Base-by-base conservation (phyloP, 2,329 filamentous ascomycete species). In the Diaporthe humulicola region DNA sequence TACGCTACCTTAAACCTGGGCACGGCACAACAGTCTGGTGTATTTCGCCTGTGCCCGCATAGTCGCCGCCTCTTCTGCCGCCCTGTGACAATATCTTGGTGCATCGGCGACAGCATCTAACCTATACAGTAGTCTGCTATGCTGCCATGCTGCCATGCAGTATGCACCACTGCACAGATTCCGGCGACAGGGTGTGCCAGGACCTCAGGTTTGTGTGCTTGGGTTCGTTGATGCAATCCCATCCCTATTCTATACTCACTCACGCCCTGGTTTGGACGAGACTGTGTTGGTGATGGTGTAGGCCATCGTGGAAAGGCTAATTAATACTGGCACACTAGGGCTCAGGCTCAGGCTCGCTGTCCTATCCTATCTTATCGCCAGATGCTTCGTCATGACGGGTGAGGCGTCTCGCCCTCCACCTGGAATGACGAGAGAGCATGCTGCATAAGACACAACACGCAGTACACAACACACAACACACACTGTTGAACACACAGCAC, bases 171-270 rank as follows among this genome's bases (percentile, higher is more conserved):
- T 36, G 64, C 64, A 67, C 64, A 52, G 45, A 52, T 52, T 38
- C 64, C 64, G 30, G 45, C 22, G 64, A 67, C 64, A 67, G 64
- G 64, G 64, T 67, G 64, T 52, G 64, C 64, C 64, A 52, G 45
- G 64, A 28, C 64, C 64, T 50, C 45, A 52, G 45, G 64, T 67
- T 67, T 67, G 64, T 36, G 45, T 67, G 64, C 45, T 48, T 38
- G 64, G 64, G 64, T 50, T 67, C 45, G 64, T 38, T 52, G 64
- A 52, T 52, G 64, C 64, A 67, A 22, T 67, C 42, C 19, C 33
- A 19, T 50, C 42, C 10, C 19, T 19, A 61, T 61, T 36, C 42
- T 60, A 3, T 7, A 19, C 58, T 28, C 28, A n/a, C 40, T 28
- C 60, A 67, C 22, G 45, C 64, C 14, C 22, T 38, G 64, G 64